Evolutionary conservation across 2,329 filamentous ascomycete species (phyloP).

Genomic region (Colletotrichum sp.): DNA sequence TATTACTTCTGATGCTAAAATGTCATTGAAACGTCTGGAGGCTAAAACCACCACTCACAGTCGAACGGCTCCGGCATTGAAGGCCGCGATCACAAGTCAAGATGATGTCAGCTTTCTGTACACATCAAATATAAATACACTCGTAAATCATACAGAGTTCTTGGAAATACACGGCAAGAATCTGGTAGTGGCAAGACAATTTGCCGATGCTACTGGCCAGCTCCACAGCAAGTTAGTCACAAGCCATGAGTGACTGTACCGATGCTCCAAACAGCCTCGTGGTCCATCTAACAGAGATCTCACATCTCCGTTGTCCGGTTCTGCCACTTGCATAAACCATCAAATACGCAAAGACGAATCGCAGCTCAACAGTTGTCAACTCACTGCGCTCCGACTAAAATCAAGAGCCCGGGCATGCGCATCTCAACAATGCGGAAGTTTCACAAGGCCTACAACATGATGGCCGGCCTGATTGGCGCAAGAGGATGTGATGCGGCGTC

Average conservation of each 20-base stretch:
- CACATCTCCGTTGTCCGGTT: background rate
- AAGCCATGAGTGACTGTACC: background rate
- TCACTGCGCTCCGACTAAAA: background rate
- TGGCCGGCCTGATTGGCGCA: background rate
- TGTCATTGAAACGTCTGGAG: background rate
- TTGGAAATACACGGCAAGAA: no score
- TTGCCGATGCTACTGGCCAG: no score
- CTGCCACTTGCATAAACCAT: background rate
- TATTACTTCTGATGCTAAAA: background rate
- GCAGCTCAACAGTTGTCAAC: background rate
- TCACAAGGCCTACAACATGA: background rate
- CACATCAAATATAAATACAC: background rate
- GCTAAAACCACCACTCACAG: background rate
- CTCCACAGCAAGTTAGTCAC: background rate
- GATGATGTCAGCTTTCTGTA: background rate
- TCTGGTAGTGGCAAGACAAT: no score
- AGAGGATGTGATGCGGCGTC: accelerated
- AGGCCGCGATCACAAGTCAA: background rate
- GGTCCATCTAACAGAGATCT: accelerated
- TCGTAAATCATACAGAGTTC: background rate
- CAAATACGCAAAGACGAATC: background rate
- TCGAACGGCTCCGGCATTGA: background rate
- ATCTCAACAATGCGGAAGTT: background rate
- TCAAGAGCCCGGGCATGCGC: background rate
- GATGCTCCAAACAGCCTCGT: background rate